Percentiles rank a stretch among this genome's conserved stretches.
phyloP scores from a whole-genome alignment of 805 yeast species.

The Yarrowia phangngaensis region DNA sequence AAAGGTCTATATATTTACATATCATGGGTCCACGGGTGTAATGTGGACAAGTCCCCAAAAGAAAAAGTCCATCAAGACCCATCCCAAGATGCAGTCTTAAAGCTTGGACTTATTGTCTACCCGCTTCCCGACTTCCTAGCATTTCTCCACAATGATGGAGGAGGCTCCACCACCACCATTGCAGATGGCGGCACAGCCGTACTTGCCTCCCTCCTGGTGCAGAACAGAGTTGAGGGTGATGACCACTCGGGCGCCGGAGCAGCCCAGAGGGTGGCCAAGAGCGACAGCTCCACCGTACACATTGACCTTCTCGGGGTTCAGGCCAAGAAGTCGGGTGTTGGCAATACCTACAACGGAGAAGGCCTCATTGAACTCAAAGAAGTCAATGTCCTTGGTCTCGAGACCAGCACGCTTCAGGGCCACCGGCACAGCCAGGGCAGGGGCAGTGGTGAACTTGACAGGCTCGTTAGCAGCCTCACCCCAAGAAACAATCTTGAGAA shows the following conservation, averaged over 20 bases:
- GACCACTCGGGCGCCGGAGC: slow-evolving; percentile 90
- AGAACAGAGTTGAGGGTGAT: slow-evolving; percentile 81
- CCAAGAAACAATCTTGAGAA: slow-evolving; percentile 89
- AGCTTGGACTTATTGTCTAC: slow-evolving; percentile 11
- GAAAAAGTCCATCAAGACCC: too few relatives aligned
- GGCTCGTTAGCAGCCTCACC: slow-evolving; percentile 98
- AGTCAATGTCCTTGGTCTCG: slow-evolving; percentile 66
- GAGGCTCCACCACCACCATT: slow-evolving; percentile 99
- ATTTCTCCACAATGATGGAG: slow-evolving; percentile 70
- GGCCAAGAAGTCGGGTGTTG: slow-evolving; percentile 64
- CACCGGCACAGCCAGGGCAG: slow-evolving; percentile 91
- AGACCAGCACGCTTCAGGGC: slow-evolving; percentile 85
- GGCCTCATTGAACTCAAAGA: slow-evolving; percentile 95
- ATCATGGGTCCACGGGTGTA: slow-evolving; percentile 25
- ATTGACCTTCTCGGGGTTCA: slow-evolving; percentile 67
- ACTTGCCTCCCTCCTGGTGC: slow-evolving; percentile 76
- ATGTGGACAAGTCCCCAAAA: too few relatives aligned
- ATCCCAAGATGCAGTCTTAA: not conserved
- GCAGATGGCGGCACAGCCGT: slow-evolving; percentile 95
- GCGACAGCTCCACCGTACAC: slow-evolving; percentile 97
- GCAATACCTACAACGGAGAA: slow-evolving; percentile 96
- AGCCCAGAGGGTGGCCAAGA: slow-evolving; percentile 90
- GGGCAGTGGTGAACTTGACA: slow-evolving; percentile 92
- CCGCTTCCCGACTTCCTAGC: slow-evolving; percentile 25
- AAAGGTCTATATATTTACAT: too few relatives aligned